Evolutionary conservation across 768 basidiomycete species (phyloP).

Genomic region (Tephrocybe sp.): DNA sequence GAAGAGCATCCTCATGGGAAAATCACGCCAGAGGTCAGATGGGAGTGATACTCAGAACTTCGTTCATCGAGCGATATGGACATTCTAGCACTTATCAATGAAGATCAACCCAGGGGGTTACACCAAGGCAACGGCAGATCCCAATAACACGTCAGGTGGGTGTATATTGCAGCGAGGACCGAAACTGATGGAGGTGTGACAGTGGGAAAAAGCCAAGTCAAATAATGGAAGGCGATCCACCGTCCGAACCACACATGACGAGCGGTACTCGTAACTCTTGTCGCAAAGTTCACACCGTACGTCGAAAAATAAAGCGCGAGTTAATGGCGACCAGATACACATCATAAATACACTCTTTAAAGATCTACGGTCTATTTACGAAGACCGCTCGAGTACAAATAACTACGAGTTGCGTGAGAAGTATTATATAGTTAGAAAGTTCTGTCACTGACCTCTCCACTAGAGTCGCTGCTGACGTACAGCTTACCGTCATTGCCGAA

Average conservation of each 20-base stretch:
- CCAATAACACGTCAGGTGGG: not conserved
- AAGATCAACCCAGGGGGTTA: too few relatives aligned
- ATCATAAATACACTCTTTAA: not conserved
- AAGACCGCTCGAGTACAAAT: constrained; percentile 13
- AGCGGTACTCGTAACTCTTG: too few relatives aligned
- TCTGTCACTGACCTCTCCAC: constrained; percentile 35
- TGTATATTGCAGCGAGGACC: not conserved
- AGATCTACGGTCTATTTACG: not conserved
- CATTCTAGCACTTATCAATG: too few relatives aligned
- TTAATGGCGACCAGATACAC: not conserved
- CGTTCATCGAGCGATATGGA: too few relatives aligned
- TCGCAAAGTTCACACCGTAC: too few relatives aligned
- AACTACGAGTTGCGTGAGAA: not conserved
- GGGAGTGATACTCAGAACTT: too few relatives aligned
- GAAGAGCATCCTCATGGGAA: too few relatives aligned
- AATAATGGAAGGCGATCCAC: not conserved
- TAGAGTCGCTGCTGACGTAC: constrained; percentile 44
- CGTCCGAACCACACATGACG: too few relatives aligned
- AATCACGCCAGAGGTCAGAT: too few relatives aligned
- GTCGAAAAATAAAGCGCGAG: not conserved
- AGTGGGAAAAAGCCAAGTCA: not conserved
- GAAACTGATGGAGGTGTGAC: not conserved
- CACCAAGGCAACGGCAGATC: too few relatives aligned
- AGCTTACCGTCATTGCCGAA: constrained; percentile 35
- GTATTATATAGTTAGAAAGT: not conserved